These are phyloP conservation scores for Umbilicaria muhlenbergii DNA, from an alignment of 495 filamentous ascomycete species.

Conservation along the genomic window DNA sequence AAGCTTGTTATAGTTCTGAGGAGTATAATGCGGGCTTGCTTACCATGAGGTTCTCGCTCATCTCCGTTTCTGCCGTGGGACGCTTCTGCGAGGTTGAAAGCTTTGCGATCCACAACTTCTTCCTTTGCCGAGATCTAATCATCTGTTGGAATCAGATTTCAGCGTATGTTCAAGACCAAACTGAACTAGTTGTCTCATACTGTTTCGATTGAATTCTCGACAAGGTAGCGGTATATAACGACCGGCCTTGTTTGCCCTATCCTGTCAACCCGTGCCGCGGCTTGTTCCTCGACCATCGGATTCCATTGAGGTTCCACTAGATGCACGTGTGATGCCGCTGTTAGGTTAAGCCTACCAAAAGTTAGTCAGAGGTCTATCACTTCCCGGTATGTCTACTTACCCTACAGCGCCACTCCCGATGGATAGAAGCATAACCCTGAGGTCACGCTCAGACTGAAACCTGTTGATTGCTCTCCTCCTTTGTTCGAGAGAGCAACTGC, in stretches of 20 bases:
- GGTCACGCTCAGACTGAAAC: slow-evolving; percentile 7
- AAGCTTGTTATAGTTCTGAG: no score
- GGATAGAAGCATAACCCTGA: slow-evolving; percentile 11
- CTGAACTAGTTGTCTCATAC: slow-evolving; percentile 11
- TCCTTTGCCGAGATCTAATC: slow-evolving; percentile 3
- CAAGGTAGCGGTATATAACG: slow-evolving; percentile 27
- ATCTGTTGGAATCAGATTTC: not conserved
- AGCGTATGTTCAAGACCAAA: not conserved
- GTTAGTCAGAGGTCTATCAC: not conserved
- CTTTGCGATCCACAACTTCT: slow-evolving; percentile 7
- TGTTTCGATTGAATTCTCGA: slow-evolving; percentile 31
- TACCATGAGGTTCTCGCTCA: no score
- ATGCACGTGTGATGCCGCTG: slow-evolving; percentile 13
- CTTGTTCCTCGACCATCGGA: slow-evolving; percentile 17
- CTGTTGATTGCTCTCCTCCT: not conserved
- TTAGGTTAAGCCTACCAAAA: slow-evolving; percentile 12
- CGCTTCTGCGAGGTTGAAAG: not conserved
- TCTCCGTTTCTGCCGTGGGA: no score
- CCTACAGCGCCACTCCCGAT: slow-evolving; percentile 14
- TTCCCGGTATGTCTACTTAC: not conserved
- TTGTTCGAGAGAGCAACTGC: not conserved
- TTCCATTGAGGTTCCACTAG: slow-evolving; percentile 22
- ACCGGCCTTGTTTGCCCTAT: slow-evolving; percentile 21
- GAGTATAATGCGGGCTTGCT: no score
- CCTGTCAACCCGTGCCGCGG: slow-evolving; percentile 13